These are phyloP conservation scores for Yamadazyma buinensis DNA, from an alignment of 1,139 yeast genomes.

Conservation along the genomic window DNA sequence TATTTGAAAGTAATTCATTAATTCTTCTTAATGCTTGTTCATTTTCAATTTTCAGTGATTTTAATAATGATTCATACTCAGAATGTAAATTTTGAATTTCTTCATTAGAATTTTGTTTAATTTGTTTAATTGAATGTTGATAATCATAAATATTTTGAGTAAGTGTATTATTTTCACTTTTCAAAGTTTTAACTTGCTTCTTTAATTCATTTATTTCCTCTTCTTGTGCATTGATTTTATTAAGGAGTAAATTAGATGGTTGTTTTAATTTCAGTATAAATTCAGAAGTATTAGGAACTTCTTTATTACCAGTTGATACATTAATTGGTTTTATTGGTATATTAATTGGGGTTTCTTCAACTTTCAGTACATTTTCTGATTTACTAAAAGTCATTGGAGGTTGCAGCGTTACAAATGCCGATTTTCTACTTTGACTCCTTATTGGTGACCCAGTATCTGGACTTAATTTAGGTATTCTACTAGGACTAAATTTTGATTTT, in stretches of 20 bases:
- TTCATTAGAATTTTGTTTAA: neutral
- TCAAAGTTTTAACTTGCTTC: slow-evolving; percentile 2
- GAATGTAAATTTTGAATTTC: slow-evolving; percentile 1
- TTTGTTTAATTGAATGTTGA: slow-evolving; percentile 4
- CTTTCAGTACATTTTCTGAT: too few relatives aligned
- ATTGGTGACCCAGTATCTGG: neutral
- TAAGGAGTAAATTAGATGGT: slow-evolving; percentile 6
- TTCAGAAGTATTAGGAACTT: too few relatives aligned
- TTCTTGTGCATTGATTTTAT: slow-evolving; percentile 6
- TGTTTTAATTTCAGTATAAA: neutral
- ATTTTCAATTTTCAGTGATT: neutral
- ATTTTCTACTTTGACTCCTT: too few relatives aligned
- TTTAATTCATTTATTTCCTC: slow-evolving; percentile 4
- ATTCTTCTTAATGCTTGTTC: neutral
- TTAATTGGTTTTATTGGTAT: neutral
- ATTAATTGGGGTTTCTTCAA: too few relatives aligned
- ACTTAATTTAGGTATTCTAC: slow-evolving; percentile 1
- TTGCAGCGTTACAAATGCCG: too few relatives aligned
- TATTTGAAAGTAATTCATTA: neutral
- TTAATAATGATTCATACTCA: slow-evolving; percentile 1
- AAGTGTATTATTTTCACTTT: slow-evolving; percentile 5
- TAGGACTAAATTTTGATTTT: slow-evolving; percentile 1
- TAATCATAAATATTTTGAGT: slow-evolving; percentile 7
- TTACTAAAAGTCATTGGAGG: neutral
- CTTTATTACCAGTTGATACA: neutral